These are phyloP conservation scores for Globisporangium ultimum DNA, from an alignment of 352 stramenopile genomes.

Conservation along the genomic window DNA sequence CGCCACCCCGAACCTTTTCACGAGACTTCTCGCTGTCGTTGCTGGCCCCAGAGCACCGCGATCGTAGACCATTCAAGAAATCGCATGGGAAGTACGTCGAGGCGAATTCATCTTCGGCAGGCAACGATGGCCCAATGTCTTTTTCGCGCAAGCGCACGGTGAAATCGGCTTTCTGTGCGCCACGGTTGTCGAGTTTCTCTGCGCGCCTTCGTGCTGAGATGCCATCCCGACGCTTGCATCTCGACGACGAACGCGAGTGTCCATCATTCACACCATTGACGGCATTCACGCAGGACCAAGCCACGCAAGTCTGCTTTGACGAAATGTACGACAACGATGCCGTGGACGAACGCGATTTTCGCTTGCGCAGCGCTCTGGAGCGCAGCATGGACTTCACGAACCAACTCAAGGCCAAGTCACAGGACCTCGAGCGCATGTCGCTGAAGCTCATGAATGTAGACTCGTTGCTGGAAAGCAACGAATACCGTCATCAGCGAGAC, in stretches of 20 bases:
- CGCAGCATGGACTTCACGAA: constrained; percentile 30
- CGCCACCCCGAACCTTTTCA: constrained; percentile 14
- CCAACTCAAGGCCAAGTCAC: constrained; percentile 37
- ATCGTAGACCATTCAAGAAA: constrained; percentile 1
- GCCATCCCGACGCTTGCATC: constrained; percentile 7
- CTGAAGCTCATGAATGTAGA: constrained; percentile 26
- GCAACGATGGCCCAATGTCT: too few species aligned
- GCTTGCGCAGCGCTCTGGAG: constrained; percentile 31
- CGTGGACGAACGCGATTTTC: neutral
- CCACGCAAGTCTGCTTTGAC: constrained; percentile 27
- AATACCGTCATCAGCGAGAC: constrained; percentile 15
- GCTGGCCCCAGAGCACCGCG: constrained; percentile 30
- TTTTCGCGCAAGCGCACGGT: constrained; percentile 12
- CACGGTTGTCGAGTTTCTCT: constrained; percentile 16
- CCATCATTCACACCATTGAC: constrained; percentile 28
- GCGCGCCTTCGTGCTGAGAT: constrained; percentile 27
- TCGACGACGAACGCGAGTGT: neutral
- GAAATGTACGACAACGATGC: neutral
- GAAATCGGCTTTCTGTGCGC: constrained; percentile 27
- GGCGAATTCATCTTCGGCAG: neutral
- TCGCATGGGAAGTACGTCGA: constrained; percentile 5
- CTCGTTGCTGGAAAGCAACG: constrained; percentile 17
- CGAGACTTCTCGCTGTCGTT: constrained; percentile 28
- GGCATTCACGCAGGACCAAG: constrained; percentile 21
- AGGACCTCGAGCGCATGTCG: constrained; percentile 37